Evolutionary conservation across 2,329 filamentous ascomycete genomes (phyloP).

Genomic region (Trematosphaeria pertusa): DNA sequence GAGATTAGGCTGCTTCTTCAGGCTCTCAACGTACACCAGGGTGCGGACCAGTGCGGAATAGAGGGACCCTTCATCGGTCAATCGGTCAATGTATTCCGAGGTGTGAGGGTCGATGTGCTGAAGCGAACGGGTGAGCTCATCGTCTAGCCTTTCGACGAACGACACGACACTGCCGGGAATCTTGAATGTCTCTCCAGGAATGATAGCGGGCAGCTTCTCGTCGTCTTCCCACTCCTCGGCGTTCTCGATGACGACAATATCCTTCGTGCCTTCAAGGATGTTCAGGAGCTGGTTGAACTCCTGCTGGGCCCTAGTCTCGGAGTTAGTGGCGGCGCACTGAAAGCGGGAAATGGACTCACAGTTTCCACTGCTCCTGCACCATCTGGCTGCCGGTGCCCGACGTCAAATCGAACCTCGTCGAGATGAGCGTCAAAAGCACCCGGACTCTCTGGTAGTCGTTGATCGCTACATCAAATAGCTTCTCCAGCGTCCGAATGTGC

Average conservation of each 20-base stretch:
- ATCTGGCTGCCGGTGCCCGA: constrained; percentile 81
- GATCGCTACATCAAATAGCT: constrained; percentile 84
- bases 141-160: constrained; percentile 91
- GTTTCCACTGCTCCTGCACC: constrained; percentile 96
- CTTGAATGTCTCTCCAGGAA: constrained; percentile 80
- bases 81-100: constrained; percentile 94
- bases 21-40: constrained; percentile 84
- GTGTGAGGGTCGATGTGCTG: constrained; percentile 98
- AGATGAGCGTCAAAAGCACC: constrained; percentile 88
- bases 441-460: constrained; percentile 95
- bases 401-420: constrained; percentile 91
- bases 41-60: constrained; percentile 93
- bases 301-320: constrained; percentile 68
- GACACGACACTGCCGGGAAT: constrained; percentile 94
- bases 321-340: not conserved
- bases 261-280: constrained; percentile 78
- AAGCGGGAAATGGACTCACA: constrained; percentile 49
- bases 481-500: constrained; percentile 98
- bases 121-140: constrained; percentile 95
- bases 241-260: constrained; percentile 86
- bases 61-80: constrained; percentile 86
- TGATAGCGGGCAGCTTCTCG: constrained; percentile 83
- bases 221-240: constrained; percentile 99
- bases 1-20: constrained; percentile 73
- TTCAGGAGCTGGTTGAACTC: constrained; percentile 81